phyloP scores from a whole-genome alignment of 2,329 filamentous ascomycete genomes.

The Trichoderma koningii region DNA sequence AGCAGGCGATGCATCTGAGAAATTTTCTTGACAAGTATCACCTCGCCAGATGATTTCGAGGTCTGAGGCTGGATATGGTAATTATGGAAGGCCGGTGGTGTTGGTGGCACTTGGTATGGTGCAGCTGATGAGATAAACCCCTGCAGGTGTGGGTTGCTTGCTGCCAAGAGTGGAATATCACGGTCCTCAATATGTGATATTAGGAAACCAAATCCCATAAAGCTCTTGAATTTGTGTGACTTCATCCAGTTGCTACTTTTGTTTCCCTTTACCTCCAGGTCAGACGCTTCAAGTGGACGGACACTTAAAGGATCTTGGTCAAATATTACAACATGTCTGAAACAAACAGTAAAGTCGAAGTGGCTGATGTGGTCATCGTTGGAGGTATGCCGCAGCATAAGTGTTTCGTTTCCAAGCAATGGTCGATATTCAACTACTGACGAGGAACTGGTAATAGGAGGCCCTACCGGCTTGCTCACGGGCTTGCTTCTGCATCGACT shows the following conservation, averaged over 20 bases:
- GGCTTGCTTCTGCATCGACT: conserved; percentile 47
- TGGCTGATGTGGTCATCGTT: conserved; percentile 43
- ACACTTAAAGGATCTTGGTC: neutral
- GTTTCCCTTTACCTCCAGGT: neutral
- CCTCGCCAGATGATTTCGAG: neutral
- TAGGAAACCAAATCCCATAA: neutral
- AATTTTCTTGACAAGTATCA: neutral
- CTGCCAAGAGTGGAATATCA: neutral
- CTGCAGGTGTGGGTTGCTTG: neutral
- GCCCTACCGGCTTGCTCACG: conserved; percentile 45
- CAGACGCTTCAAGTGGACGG: neutral
- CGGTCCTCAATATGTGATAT: neutral
- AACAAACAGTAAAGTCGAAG: conserved; percentile 23
- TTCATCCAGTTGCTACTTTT: neutral
- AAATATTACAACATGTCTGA: neutral
- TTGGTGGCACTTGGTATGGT: neutral
- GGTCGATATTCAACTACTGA: neutral
- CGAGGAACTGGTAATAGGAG: conserved; percentile 33
- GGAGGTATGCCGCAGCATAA: conserved; percentile 37
- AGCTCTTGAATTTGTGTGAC: neutral
- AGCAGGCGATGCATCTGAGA: neutral
- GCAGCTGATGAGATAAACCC: neutral
- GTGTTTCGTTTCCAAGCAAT: neutral
- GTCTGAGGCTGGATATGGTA: neutral
- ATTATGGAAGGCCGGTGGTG: neutral